A percentile compares a stretch with the other conserved stretches of the same genome.
Conservation (phyloP, 1,284 basidiomycete species). For the Cronartium quercuum region DNA sequence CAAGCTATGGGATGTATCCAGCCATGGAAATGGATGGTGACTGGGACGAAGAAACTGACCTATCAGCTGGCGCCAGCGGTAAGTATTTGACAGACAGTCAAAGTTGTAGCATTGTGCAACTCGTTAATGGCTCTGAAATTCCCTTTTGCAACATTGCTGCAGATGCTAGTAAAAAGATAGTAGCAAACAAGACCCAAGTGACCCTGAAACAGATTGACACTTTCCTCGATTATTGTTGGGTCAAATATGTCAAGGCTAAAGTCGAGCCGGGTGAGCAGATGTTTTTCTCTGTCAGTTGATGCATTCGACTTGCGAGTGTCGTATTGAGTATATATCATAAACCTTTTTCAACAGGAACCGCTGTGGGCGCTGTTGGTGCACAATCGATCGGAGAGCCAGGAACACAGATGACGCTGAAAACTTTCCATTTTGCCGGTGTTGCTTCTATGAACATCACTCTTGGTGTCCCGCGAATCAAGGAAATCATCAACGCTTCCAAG, state of each 20-base stretch:
- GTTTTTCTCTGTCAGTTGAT: background rate
- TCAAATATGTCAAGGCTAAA: constrained; percentile 84
- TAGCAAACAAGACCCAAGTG: constrained; percentile 86
- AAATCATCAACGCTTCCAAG: constrained; percentile 99
- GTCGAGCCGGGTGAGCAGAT: constrained; percentile 71
- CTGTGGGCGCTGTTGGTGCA: constrained; percentile 95
- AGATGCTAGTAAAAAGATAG: constrained; percentile 53
- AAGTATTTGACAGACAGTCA: constrained; percentile 42
- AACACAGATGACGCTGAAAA: constrained; percentile 99
- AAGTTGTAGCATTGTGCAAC: background rate
- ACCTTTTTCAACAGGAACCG: constrained; percentile 53
- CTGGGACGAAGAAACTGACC: constrained; percentile 70
- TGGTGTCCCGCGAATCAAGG: constrained; percentile 98
- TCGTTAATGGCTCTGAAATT: background rate
- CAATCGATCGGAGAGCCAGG: constrained; percentile 99
- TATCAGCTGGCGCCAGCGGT: constrained; percentile 69
- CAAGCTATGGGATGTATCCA: constrained; percentile 74
- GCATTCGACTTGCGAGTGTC: background rate
- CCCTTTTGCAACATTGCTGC: background rate
- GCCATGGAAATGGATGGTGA: constrained; percentile 68
- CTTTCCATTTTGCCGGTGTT: constrained; percentile 99
- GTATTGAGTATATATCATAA: background rate
- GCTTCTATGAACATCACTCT: constrained; percentile 99
- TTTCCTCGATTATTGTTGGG: constrained; percentile 83
- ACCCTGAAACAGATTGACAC: constrained; percentile 69